Evolutionary conservation across 2,329 filamentous ascomycete genomes (phyloP).

Genomic region (Apiospora malaysiana): DNA sequence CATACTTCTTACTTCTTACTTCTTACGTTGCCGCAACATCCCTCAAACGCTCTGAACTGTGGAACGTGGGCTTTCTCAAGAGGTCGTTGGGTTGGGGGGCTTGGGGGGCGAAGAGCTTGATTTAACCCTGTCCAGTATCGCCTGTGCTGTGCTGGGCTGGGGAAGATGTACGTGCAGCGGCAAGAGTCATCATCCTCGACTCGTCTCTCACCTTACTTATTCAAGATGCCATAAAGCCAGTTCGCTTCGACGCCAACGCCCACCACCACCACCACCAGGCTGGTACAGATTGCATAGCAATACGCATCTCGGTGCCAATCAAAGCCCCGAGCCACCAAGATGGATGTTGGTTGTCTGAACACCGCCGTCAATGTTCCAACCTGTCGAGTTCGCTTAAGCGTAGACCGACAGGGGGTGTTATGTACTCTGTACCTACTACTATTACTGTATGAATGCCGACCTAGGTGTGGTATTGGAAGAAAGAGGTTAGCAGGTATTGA

Average conservation of each 20-base stretch:
- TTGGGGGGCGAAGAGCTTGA: slow-evolving; percentile 13
- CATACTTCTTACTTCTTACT: not conserved
- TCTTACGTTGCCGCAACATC: slow-evolving; percentile 5
- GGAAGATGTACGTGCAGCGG: not conserved
- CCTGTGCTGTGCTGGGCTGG: not conserved
- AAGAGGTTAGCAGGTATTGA: not conserved
- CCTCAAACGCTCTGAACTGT: slow-evolving; percentile 13
- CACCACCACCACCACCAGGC: not conserved
- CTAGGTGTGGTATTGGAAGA: not conserved
- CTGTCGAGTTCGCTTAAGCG: slow-evolving; percentile 14
- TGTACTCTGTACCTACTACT: not conserved
- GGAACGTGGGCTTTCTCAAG: slow-evolving; percentile 4
- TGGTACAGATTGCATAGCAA: slow-evolving; percentile 4
- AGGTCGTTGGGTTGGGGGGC: not conserved
- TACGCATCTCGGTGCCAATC: slow-evolving; percentile 9
- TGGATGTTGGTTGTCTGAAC: slow-evolving; percentile 6
- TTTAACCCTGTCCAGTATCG: too few species aligned
- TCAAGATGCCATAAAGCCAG: not conserved
- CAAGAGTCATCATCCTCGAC: slow-evolving; percentile 12
- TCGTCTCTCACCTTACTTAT: not conserved
- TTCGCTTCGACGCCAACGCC: not conserved
- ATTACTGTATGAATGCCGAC: not conserved
- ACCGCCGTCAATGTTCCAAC: not conserved
- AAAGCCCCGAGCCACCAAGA: slow-evolving; percentile 5
- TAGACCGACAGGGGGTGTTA: not conserved